Evolutionary conservation across 2,329 filamentous ascomycete genomes (phyloP), one percentile per base, ranked within the genome.

Genomic region (Exophiala calicioides): DNA sequence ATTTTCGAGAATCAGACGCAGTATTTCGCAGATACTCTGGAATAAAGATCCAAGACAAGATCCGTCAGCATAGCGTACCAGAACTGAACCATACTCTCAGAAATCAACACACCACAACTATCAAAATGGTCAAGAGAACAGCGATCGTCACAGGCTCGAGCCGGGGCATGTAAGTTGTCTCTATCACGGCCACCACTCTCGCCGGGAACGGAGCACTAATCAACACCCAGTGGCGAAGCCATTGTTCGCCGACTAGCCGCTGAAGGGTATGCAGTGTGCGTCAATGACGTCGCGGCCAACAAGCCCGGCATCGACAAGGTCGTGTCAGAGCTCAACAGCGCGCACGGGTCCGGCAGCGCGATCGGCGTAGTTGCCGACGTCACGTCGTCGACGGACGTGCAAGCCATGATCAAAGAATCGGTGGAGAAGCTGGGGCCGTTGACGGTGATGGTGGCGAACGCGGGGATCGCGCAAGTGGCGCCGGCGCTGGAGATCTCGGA

Each of bases 261-360:
- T 16, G 83, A 86, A 52, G 82, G 82, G 43, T 86, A 85, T 65
- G 73, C 81, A 55, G 70, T 87, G 38, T 83, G 80, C 58, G 69
- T 86, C 53, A 85, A 84, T 60, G 82, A 86, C 55, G 67, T 85
- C 12, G 54, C 69, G 20, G 68, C 74, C 10, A 79, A 83, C 53
- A 64, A 73, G 39, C 55, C 71, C 3, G 74, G 68, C 1, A 77
- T 79, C 50, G 74, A 82, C 40, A 70, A 76, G 16, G 70, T 75
- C 5, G 56, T 60, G 2, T 30, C 48, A 15, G 58, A 58, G 13
- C 45, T 60, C 35, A 61, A 59, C 40, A 26, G 40, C 12, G 41
- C 43, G 35, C 49, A 59, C 43, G 58, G 58, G 21, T 29, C 44
- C 6, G 47, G 23, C n/a, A 30, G 35, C 10, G 72, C 80, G 2